Evolutionary conservation across 805 yeast genomes (phyloP).

Genomic region (Saccharomycopsis sp.): DNA sequence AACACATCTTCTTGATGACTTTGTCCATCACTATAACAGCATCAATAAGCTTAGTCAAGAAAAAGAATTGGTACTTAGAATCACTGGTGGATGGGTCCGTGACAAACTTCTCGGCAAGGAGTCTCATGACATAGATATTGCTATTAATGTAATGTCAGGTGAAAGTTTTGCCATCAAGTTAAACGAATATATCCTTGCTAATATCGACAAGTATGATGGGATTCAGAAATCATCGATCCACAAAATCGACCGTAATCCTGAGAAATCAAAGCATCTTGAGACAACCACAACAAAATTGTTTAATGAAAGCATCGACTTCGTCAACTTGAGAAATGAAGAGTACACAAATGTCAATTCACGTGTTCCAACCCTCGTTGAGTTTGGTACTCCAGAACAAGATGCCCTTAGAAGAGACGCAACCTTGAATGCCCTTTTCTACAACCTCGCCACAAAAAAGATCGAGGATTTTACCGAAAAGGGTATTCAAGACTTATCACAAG

Average conservation of each 20-base stretch:
- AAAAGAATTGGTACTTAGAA: slow-evolving; percentile 50
- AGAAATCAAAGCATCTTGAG: slow-evolving; percentile 90
- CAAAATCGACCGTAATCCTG: slow-evolving; percentile 87
- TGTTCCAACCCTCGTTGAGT: slow-evolving; percentile 66
- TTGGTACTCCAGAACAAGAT: slow-evolving; percentile 89
- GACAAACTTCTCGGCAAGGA: slow-evolving; percentile 80
- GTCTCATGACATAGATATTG: slow-evolving; percentile 87
- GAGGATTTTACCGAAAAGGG: slow-evolving; percentile 87
- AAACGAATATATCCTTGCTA: slow-evolving; percentile 39
- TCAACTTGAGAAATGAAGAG: slow-evolving; percentile 80
- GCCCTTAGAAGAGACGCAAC: slow-evolving; percentile 95
- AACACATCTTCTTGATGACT: slow-evolving; percentile 28
- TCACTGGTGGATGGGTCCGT: slow-evolving; percentile 98
- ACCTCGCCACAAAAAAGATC: slow-evolving; percentile 56
- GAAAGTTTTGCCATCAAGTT: slow-evolving; percentile 73
- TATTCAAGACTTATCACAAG: slow-evolving; percentile 57
- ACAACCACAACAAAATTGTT: slow-evolving; percentile 88
- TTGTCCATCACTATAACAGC: slow-evolving; percentile 25
- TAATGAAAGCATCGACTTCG: slow-evolving; percentile 88
- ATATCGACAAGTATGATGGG: slow-evolving; percentile 29
- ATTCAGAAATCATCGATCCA: slow-evolving; percentile 43
- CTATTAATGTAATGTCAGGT: slow-evolving; percentile 79
- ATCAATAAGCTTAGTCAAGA: not conserved
- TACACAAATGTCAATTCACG: slow-evolving; percentile 70
- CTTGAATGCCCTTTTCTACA: slow-evolving; percentile 84